Conservation (phyloP, 331 rosid species). For the Acacia pycnantha region DNA sequence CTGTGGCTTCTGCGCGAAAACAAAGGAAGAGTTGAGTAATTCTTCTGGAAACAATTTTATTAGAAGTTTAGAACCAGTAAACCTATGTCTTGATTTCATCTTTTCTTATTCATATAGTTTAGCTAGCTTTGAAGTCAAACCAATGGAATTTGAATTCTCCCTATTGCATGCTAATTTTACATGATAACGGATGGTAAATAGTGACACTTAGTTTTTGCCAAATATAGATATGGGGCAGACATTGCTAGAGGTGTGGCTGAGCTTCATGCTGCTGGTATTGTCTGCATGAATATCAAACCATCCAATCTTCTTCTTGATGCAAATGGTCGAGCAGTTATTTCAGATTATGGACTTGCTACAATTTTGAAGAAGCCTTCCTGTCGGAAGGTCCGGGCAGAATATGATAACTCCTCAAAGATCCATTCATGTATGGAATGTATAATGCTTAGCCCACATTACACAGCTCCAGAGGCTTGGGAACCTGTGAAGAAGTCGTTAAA, state of each 20-base stretch:
- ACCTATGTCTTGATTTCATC: slow-evolving; percentile 15
- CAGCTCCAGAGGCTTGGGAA: slow-evolving; percentile 99
- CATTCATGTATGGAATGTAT: slow-evolving; percentile 99
- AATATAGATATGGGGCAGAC: slow-evolving; percentile 90
- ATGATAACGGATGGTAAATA: not conserved
- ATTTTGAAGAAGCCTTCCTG: slow-evolving; percentile 90
- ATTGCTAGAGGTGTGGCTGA: slow-evolving; percentile 98
- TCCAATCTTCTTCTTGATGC: slow-evolving; percentile 94
- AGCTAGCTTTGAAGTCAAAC: slow-evolving; percentile 9
- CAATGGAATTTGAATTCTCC: slow-evolving; percentile 2
- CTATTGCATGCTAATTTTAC: slow-evolving; percentile 5
- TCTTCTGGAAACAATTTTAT: slow-evolving; percentile 16
- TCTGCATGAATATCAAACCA: slow-evolving; percentile 97
- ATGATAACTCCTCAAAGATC: slow-evolving; percentile 65
- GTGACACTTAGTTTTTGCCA: slow-evolving; percentile 36
- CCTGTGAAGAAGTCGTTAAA: slow-evolving; percentile 87
- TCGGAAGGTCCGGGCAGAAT: slow-evolving; percentile 80
- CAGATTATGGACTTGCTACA: slow-evolving; percentile 96
- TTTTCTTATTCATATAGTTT: slow-evolving; percentile 20
- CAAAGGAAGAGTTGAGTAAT: slow-evolving; percentile 14
- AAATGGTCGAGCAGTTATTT: slow-evolving; percentile 85
- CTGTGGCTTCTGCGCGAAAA: not conserved
- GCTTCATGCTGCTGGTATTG: slow-evolving; percentile 95
- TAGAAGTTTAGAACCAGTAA: not conserved
- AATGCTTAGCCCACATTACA: slow-evolving; percentile 94